Conservation (phyloP, 2,329 filamentous ascomycete genomes). For the Aspergillus glaucus region DNA sequence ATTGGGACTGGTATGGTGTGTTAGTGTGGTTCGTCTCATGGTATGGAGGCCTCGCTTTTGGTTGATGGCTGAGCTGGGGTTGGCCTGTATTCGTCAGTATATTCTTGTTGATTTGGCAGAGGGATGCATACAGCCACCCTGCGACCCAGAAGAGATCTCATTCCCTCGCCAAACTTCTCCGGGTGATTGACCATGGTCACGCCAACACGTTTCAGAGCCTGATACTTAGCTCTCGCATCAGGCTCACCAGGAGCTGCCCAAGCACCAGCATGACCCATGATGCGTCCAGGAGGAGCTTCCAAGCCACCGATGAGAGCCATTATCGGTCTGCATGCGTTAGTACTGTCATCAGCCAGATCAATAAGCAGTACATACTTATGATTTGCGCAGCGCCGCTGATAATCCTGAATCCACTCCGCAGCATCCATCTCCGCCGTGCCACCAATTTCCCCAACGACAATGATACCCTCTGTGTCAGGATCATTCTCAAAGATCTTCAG, state of each 20-base stretch:
- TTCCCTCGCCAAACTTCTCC: conserved; percentile 63
- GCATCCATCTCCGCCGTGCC: conserved; percentile 64
- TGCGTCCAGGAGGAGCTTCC: conserved; percentile 54
- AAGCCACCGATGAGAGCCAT: conserved; percentile 65
- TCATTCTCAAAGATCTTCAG: conserved; percentile 61
- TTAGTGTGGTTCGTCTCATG: conserved; percentile 23
- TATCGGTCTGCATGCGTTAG: conserved; percentile 52
- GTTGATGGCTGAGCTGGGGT: conserved; percentile 13
- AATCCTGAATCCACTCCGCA: conserved; percentile 66
- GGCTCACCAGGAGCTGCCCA: conserved; percentile 63
- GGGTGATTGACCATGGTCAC: conserved; percentile 69
- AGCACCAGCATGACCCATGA: conserved; percentile 77
- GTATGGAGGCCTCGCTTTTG: conserved; percentile 52
- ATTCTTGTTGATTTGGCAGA: background rate
- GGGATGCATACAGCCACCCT: conserved; percentile 3
- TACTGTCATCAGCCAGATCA: background rate
- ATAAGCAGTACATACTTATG: conserved; percentile 53
- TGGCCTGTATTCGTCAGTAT: conserved; percentile 11
- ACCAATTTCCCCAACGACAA: conserved; percentile 67
- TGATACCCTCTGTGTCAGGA: conserved; percentile 62
- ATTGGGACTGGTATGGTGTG: conserved; percentile 1
- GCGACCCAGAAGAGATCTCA: conserved; percentile 54
- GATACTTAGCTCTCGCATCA: conserved; percentile 59
- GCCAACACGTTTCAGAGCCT: conserved; percentile 59
- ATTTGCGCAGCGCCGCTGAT: conserved; percentile 49